These are phyloP conservation scores for Oxalis stricta DNA, from an alignment of 441 rosid genomes.

Conservation along the genomic window DNA sequence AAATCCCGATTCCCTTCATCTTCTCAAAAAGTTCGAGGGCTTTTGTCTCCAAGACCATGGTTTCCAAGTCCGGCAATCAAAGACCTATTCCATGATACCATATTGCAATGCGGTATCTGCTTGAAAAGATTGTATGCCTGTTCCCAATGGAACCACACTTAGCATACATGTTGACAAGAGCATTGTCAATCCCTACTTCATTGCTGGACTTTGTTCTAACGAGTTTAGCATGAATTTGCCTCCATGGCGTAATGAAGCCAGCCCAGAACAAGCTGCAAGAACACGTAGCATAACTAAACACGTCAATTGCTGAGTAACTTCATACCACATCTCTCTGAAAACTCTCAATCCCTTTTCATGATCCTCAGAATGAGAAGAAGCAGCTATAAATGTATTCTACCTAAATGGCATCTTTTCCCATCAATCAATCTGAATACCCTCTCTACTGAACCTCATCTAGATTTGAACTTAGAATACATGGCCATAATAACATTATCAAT, in stretches of 20 bases:
- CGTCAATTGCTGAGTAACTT: slow-evolving; percentile 19
- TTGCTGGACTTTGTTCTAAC: slow-evolving; percentile 20
- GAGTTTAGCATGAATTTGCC: slow-evolving; percentile 40
- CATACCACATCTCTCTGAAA: slow-evolving; percentile 26
- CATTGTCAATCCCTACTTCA: slow-evolving; percentile 40
- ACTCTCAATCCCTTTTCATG: slow-evolving; percentile 29
- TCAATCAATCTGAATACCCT: slow-evolving; percentile 23
- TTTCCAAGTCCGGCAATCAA: slow-evolving; percentile 42
- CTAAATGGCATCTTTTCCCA: slow-evolving; percentile 43
- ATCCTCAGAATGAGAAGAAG: slow-evolving; percentile 26
- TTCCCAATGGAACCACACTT: slow-evolving; percentile 49
- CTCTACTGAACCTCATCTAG: slow-evolving; percentile 31
- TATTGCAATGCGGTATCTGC: slow-evolving; percentile 26
- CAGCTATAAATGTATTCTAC: slow-evolving; percentile 39
- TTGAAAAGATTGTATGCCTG: slow-evolving; percentile 25
- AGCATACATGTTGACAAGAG: slow-evolving; percentile 59
- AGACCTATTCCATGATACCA: slow-evolving; percentile 65
- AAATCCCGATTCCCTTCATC: slow-evolving; percentile 25
- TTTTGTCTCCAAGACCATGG: slow-evolving; percentile 37
- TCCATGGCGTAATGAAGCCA: slow-evolving; percentile 37
- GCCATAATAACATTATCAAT: slow-evolving; percentile 39
- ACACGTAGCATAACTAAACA: slow-evolving; percentile 35
- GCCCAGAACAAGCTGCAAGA: slow-evolving; percentile 40
- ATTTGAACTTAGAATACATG: slow-evolving; percentile 33
- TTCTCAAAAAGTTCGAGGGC: slow-evolving; percentile 34